A percentile compares a stretch with the other conserved stretches of the same genome.
Conservation (phyloP, 148 eudicot genomes). For the Tetragonia tetragonoides region DNA sequence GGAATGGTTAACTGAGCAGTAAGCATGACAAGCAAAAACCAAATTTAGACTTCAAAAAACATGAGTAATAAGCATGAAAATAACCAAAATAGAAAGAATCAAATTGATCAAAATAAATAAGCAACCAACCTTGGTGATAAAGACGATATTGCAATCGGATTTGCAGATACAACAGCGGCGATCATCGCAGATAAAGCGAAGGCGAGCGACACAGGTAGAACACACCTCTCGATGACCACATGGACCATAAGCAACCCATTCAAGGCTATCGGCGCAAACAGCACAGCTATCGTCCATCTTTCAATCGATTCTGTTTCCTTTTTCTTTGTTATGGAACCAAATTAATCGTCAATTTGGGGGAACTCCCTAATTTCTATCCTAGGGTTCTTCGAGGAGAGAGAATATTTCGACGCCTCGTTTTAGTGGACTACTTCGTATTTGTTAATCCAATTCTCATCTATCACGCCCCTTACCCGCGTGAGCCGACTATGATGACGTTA, state of each 20-base stretch:
- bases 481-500: background rate
- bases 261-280: constrained; percentile 75
- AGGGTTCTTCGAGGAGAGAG: constrained; percentile 19
- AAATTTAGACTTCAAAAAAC: background rate
- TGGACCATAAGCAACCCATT: constrained; percentile 90
- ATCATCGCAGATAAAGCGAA: constrained; percentile 92
- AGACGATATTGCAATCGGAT: constrained; percentile 51
- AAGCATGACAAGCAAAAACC: too few species aligned
- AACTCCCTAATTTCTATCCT: background rate
- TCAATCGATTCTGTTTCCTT: too few species aligned
- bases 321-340: background rate
- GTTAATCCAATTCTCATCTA: too few species aligned
- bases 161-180: constrained; percentile 92
- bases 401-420: background rate
- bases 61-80: background rate
- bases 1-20: too few species aligned
- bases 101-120: background rate
- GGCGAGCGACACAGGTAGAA: constrained; percentile 93
- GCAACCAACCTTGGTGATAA: constrained; percentile 72
- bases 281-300: constrained; percentile 94
- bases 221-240: constrained; percentile 95
- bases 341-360: background rate
- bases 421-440: too few species aligned
- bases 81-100: background rate
- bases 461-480: too few species aligned